These are phyloP conservation scores for Acmispon strigosus DNA, from an alignment of 306 rosid genomes.

Conservation along the genomic window DNA sequence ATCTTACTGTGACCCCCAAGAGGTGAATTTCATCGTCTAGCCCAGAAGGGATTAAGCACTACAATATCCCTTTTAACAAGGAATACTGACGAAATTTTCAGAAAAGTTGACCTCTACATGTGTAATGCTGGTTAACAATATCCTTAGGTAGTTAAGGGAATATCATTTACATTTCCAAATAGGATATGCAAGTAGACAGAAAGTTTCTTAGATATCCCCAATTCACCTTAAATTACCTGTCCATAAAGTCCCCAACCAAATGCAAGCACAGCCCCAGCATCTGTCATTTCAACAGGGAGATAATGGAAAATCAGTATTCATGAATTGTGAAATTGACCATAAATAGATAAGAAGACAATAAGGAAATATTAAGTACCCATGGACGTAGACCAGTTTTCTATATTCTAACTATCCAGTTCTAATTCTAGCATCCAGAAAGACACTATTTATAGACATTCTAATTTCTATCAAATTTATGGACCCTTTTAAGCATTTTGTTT, in stretches of 20 bases:
- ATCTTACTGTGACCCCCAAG: neutral
- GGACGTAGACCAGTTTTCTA: neutral
- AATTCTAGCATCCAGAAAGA: neutral
- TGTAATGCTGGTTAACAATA: neutral
- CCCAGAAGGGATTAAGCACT: neutral
- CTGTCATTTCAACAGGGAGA: slow-evolving; percentile 31
- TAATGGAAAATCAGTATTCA: slow-evolving; percentile 5
- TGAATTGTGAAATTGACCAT: slow-evolving; percentile 9
- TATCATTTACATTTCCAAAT: slow-evolving; percentile 2
- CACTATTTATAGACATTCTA: neutral
- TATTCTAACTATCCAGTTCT: neutral
- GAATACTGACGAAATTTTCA: neutral
- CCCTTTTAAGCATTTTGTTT: neutral
- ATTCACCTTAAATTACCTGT: slow-evolving; percentile 63
- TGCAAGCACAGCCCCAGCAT: slow-evolving; percentile 84
- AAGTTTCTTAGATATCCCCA: neutral
- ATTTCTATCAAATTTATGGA: neutral
- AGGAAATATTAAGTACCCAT: neutral
- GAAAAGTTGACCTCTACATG: neutral
- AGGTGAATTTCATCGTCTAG: neutral
- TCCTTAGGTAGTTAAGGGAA: neutral
- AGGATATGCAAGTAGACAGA: slow-evolving; percentile 1
- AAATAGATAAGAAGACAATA: neutral
- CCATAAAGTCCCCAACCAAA: slow-evolving; percentile 98
- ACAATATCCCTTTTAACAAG: neutral